phyloP scores from a whole-genome alignment of 1,139 yeast genomes.

The Kluyveromyces marxianus region DNA sequence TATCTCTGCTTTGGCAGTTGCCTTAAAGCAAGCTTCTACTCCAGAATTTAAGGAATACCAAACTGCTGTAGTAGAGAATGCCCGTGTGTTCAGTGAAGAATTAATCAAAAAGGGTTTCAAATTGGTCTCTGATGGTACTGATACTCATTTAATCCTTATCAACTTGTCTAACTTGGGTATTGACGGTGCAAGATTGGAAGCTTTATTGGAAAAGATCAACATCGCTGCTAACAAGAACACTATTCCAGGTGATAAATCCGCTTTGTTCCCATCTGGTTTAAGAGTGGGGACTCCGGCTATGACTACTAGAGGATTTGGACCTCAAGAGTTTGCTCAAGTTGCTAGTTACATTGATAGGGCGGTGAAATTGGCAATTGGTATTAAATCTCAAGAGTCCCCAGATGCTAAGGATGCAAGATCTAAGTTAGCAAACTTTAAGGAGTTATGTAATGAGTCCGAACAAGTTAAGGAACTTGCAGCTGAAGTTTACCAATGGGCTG shows the following conservation, averaged over 20 bases:
- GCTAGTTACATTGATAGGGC: slow-evolving; percentile 75
- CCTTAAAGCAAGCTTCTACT: slow-evolving; percentile 78
- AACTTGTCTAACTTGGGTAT: slow-evolving; percentile 77
- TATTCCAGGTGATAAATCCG: slow-evolving; percentile 93
- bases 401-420: slow-evolving; percentile 53
- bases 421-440: slow-evolving; percentile 55
- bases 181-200: slow-evolving; percentile 95
- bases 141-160: slow-evolving; percentile 84
- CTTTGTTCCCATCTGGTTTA: slow-evolving; percentile 89
- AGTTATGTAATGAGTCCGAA: slow-evolving; percentile 49
- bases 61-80: slow-evolving; percentile 71
- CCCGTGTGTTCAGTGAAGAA: slow-evolving; percentile 66
- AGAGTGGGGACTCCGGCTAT: slow-evolving; percentile 98
- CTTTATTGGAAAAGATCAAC: slow-evolving; percentile 80
- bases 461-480: slow-evolving; percentile 53
- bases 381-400: slow-evolving; percentile 45
- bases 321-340: slow-evolving; percentile 68
- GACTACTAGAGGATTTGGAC: slow-evolving; percentile 92
- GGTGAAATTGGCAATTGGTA: slow-evolving; percentile 53
- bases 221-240: slow-evolving; percentile 95
- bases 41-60: slow-evolving; percentile 88
- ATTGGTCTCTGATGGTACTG: slow-evolving; percentile 88
- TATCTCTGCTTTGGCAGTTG: slow-evolving; percentile 90
- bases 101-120: slow-evolving; percentile 62
- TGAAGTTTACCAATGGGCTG: slow-evolving; percentile 62